These are phyloP conservation scores for Spirogloea muscicola DNA, from an alignment of 139 green algal species.

Conservation along the genomic window DNA sequence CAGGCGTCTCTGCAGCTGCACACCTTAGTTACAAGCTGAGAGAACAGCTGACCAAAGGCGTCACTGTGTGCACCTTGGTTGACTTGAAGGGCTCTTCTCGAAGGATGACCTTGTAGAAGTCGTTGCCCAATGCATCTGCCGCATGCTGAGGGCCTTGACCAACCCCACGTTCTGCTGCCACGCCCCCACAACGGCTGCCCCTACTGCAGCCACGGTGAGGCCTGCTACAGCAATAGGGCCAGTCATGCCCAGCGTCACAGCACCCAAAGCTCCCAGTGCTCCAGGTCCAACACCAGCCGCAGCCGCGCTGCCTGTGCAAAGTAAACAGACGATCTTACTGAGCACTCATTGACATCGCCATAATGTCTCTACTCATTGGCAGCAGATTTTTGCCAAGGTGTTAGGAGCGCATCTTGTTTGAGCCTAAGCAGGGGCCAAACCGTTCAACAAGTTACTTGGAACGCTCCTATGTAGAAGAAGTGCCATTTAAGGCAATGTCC, in stretches of 20 bases:
- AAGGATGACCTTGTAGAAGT: conserved; percentile 33
- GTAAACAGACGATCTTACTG: neutral
- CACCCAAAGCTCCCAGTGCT: conserved; percentile 16
- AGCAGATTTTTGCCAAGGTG: neutral
- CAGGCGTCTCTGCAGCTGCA: neutral
- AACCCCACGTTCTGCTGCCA: neutral
- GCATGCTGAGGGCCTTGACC: neutral
- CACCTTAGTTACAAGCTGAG: neutral
- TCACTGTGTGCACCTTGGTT: neutral
- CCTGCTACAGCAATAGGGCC: conserved; percentile 13
- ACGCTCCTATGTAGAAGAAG: neutral
- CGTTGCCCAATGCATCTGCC: conserved; percentile 13
- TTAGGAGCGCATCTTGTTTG: neutral
- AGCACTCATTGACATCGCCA: neutral
- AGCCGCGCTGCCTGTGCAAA: conserved; percentile 15
- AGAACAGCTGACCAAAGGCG: neutral
- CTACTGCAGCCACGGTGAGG: conserved; percentile 15
- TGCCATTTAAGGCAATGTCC: neutral
- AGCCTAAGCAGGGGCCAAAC: no score
- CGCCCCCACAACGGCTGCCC: conserved; percentile 6
- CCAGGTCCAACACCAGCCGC: conserved; percentile 13
- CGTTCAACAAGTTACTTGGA: no score
- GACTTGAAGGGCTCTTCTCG: conserved; percentile 35
- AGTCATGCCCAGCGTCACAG: conserved; percentile 18
- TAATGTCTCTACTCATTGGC: neutral